Base-by-base conservation (phyloP, 164 flowering plant genomes). In the Piper longum region DNA sequence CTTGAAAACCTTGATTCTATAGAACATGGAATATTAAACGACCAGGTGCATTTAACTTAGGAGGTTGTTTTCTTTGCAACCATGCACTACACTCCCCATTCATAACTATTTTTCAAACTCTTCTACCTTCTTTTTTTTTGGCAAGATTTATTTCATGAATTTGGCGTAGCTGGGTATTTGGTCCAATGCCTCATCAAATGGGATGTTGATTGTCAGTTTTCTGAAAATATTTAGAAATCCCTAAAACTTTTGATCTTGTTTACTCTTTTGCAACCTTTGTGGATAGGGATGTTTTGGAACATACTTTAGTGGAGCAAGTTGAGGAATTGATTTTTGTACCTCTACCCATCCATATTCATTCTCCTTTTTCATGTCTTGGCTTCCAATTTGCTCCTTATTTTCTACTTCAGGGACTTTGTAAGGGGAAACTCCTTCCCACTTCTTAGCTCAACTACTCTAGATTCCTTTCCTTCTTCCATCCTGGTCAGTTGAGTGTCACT, bases 21-120 rank as follows among this genome's bases (percentile, higher is more conserved):
- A 4, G 43, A 14, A 17, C 67, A 64, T 45, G 64, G 72, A 8
- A 69, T 39, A 19, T 56, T 64, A 36, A 59, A 64, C 64, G 59
- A 4, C 63, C 72, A 3, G 51, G 72, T 0, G 1, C 36, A 54
- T 69, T 67, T 59, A 45, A 26, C 44, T 58, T 69, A 0, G 1
- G 68, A n/a, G 64, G 72, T 7, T 58, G 16, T 4, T 69, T 64
- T 36, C 41, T 64, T 52, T 48, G 48, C 0, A 48, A 18, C 12
- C 64, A 54, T 0, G 52, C 64, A 41, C 19, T 59, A 8, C 45
- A 60, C 26, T 60, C 68, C 16, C 57, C 36, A 26, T 26, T 26
- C 36, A 26, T 26, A 26, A 26, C 36, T 26, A 26, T 26, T 26
- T 13, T 13, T 43, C 9, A 19, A 26, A 13, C 59, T 62, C n/a